Evolutionary conservation across 352 stramenopile species (phyloP), one percentile per base, ranked within the genome.

Genomic region (Phytophthora quininea): DNA sequence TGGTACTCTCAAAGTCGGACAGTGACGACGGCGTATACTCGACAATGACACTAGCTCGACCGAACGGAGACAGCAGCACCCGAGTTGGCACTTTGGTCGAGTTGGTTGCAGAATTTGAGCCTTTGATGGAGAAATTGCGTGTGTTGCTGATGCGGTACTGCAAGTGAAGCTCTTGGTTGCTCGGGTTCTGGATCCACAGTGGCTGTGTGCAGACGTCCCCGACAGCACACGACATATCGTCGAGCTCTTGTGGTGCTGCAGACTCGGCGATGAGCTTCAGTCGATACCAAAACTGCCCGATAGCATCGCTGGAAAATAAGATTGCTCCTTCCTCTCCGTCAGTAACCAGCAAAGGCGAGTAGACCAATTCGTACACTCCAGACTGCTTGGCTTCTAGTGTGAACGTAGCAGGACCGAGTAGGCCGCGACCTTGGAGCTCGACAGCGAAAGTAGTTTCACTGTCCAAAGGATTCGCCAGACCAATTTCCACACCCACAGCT

Each of bases 241-340:
- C 72, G 6, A 98, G 69, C 27, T 67, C 55, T 9, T 87, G 80
- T 0, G 77, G 62, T 8, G 67, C 50, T 0, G 92, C 76, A 5
- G 70, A 42, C n/a, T 86, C 77, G 6, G 92, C 94, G 1, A 79
- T 31, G 6, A 98, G 73, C 31, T 88, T 62, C 3, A 98, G 76
- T 3, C 88, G 63, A 57, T 98, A 98, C 91, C 95, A 98, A 43
- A 98, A 97, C 70, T 98, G 91, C 0, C 96, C 96, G 8, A 98
- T 90, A 14, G 82, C 73, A 24, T 96, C 88, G 53, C 96, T 97
- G 0, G 85, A 80, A 62, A 98, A 98, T 3, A 93, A 66, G 14
- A 98, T 86, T 0, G 89, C 90, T 1, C 96, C 96, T 42, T 87
- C 74, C n/a, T n/a, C n/a, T n/a, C n/a, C n/a, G n/a, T n/a, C n/a